These are phyloP conservation scores for Mesotaenium endlicherianum DNA, from an alignment of 139 green algal species.

Conservation along the genomic window DNA sequence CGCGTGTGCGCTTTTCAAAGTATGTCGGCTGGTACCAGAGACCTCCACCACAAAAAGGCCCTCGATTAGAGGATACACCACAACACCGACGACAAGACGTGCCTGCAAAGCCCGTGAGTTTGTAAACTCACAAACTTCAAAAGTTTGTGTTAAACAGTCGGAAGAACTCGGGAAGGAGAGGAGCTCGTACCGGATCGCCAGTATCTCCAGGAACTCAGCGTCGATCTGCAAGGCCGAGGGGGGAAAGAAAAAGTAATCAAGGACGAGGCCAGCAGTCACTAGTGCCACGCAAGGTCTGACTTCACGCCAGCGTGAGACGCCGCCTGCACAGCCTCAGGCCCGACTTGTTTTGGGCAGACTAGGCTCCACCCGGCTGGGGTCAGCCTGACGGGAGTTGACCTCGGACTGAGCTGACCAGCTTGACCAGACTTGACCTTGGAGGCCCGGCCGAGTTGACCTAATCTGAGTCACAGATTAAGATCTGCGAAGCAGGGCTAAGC, in stretches of 20 bases:
- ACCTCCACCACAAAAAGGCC: neutral
- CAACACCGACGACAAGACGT: neutral
- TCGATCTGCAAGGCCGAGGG: slow-evolving; percentile 19
- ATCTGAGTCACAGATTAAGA: no score
- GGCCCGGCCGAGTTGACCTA: no score
- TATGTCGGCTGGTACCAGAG: neutral
- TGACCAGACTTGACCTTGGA: no score
- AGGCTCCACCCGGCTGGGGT: no score
- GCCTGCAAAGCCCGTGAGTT: neutral
- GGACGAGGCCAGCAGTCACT: neutral
- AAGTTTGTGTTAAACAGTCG: neutral
- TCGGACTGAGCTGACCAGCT: no score
- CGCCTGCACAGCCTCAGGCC: no score
- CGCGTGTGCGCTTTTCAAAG: neutral
- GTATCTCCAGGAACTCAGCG: slow-evolving; percentile 35
- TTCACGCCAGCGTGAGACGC: neutral
- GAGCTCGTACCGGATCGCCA: slow-evolving; percentile 23
- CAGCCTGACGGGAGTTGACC: no score
- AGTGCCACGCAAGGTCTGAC: neutral
- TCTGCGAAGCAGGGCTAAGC: no score
- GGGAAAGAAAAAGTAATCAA: neutral
- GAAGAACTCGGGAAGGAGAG: neutral
- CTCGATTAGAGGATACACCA: neutral
- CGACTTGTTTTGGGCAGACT: no score
- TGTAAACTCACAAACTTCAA: neutral